Base-by-base conservation (phyloP, 352 stramenopile genomes). In the Phytophthora chlamydospora region DNA sequence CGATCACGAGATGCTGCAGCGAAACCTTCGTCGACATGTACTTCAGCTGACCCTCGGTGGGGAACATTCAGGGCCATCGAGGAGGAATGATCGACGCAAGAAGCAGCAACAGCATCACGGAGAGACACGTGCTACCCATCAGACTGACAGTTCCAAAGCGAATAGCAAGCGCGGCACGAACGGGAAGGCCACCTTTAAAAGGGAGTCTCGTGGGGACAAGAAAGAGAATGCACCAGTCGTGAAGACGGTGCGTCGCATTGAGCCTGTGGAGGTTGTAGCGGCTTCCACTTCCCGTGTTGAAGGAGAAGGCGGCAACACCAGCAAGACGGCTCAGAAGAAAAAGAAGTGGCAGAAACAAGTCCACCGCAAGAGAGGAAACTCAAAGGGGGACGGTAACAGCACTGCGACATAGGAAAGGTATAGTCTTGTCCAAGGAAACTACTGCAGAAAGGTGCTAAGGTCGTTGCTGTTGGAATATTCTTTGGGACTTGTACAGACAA, bases 311-410 rank as follows among this genome's bases (percentile, higher is more conserved):
- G 44, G 10, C 19, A 66, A 45, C 46, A 4, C 48, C 11, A 58
- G 33, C 42, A 76, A 70, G 33, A 13, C 29, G 12, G 47, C 35
- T 31, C 58, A 61, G 13, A 76, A 68, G 54, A 76, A 62, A 44
- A 73, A 71, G 34, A 71, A 57, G 13, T 60, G 64, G 63, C 58
- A 58, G 38, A 49, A 58, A 44, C 45, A 35, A 51, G 58, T 24
- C 8, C 29, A 51, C 13, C 64, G 55, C 49, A 71, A 73, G 29
- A 41, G 39, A 39, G 42, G 45, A 29, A 34, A 33, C 2, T 48
- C 45, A 10, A 73, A 76, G 33, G 21, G 49, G 3, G 38, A 56
- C 19, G 50, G 19, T 31, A 69, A 44, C 27, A 65, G 55, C 7
- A 16, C 59, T 19, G 33, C 44, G 50, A 39, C 36, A 9, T 27